Base-by-base conservation (phyloP, 2,329 filamentous ascomycete genomes). In the Colletotrichum melonis region DNA sequence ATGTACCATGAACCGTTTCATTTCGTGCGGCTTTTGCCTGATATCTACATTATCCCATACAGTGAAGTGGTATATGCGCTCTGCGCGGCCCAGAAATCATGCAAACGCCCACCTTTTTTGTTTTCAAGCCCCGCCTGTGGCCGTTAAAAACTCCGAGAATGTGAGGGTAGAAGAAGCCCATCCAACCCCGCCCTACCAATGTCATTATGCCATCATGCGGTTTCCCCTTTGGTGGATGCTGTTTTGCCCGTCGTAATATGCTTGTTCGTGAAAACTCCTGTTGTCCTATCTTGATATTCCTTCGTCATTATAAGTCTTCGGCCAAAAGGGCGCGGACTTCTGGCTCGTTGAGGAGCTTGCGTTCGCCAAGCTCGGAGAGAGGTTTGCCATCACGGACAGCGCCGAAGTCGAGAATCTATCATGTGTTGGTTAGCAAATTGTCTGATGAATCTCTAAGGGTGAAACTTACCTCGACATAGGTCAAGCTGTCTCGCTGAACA, bases 331-430 rank as follows among this genome's bases (percentile, higher is more conserved):
- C 82, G 72, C 87, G 85, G 2, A 90, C 88, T 76, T 90, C 88
- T 19, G 84, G 80, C 55, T 87, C 86, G 74, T 92, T 91, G 9
- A 92, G 84, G n/a, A 93, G 82, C 69, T 95, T 95, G 59, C 96
- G 92, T 77, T 91, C 91, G 56, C 95, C 95, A 57, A 96, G 91
- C 77, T 95, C 90, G 75, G 93, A 91, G 19, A 91, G 88, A 3
- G 94, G 90, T 73, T 95, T 90, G 66, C 96, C 96, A 79, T 99
- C 97, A 76, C 97, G 93, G 60, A 94, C 92, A 76, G 97, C 97
- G 72, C 97, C 97, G 84, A 98, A 99, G 84, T 99, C 97, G 73
- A 99, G 92, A 76, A 99, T 96, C 97, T 98, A 76, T 11, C 4
- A 24, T 3, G 5, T 0, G 0, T 22, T 19, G 42, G 62, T 73